These are phyloP conservation scores for Dryas alaskensis DNA, from an alignment of 306 rosid genomes.

Conservation along the genomic window DNA sequence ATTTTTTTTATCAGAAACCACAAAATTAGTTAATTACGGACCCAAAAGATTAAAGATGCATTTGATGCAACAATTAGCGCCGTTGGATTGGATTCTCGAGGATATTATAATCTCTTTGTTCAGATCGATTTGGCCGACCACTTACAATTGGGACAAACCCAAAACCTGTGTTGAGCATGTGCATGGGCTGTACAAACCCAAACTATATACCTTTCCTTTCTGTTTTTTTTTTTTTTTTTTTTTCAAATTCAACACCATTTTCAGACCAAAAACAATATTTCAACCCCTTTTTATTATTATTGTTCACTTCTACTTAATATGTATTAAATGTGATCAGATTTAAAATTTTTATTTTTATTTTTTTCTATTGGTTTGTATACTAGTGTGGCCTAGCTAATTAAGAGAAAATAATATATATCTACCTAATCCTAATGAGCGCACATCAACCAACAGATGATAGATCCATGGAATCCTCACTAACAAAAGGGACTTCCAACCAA, in stretches of 20 bases:
- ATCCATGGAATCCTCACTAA: not conserved
- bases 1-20: too few relatives aligned
- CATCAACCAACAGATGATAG: not conserved
- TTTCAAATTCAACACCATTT: not conserved
- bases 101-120: too few relatives aligned
- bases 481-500: conserved; percentile 1
- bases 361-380: not conserved
- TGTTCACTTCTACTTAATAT: too few relatives aligned
- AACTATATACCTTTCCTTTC: too few relatives aligned
- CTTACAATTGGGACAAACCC: conserved; percentile 18
- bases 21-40: too few relatives aligned
- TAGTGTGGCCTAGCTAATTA: not conserved
- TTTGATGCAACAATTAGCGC: too few relatives aligned
- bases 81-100: too few relatives aligned
- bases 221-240: not conserved
- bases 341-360: too few relatives aligned
- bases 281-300: too few relatives aligned
- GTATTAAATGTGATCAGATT: too few relatives aligned
- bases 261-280: too few relatives aligned
- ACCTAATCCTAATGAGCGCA: not conserved
- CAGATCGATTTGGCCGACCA: not conserved
- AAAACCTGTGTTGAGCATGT: conserved; percentile 21
- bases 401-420: not conserved
- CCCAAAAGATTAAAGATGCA: too few relatives aligned
- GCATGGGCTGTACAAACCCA: conserved; percentile 20